A percentile compares a stretch with the other conserved stretches of the same genome.
Conservation (phyloP, 257 asterid genomes). For the Datura wrightii region DNA sequence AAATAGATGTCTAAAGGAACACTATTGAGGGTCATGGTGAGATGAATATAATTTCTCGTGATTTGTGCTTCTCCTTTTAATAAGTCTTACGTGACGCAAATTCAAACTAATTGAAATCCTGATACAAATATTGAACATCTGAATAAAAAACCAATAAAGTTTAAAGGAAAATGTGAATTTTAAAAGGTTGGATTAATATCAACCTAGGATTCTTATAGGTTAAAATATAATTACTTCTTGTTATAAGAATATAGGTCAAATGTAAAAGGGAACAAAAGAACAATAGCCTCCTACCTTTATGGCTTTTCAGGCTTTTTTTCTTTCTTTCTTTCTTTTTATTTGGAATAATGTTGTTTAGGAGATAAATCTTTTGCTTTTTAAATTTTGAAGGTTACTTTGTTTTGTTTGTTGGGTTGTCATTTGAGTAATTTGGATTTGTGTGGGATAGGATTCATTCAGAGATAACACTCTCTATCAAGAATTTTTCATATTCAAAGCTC, state of each 20-base stretch:
- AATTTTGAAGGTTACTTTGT: neutral
- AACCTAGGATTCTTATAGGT: slow-evolving; percentile 23
- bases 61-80: neutral
- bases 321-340: slow-evolving; percentile 21
- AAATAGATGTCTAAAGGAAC: too few relatives aligned
- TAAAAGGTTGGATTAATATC: neutral
- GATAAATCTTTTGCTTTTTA: neutral
- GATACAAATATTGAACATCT: neutral
- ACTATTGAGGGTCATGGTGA: too few relatives aligned
- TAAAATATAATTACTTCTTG: neutral
- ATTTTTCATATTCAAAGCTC: too few relatives aligned
- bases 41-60: neutral
- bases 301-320: slow-evolving; percentile 39
- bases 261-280: slow-evolving; percentile 36
- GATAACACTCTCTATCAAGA: too few relatives aligned
- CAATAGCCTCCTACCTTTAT: slow-evolving; percentile 39
- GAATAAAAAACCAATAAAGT: neutral
- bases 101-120: rapidly evolving
- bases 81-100: neutral
- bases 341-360: neutral
- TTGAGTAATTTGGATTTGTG: too few relatives aligned
- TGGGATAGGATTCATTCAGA: too few relatives aligned
- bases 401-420: too few relatives aligned
- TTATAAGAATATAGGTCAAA: slow-evolving; percentile 25
- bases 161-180: neutral